Base-by-base conservation (phyloP, 73 alveolate genomes). In the Paraurostyla sp. region DNA sequence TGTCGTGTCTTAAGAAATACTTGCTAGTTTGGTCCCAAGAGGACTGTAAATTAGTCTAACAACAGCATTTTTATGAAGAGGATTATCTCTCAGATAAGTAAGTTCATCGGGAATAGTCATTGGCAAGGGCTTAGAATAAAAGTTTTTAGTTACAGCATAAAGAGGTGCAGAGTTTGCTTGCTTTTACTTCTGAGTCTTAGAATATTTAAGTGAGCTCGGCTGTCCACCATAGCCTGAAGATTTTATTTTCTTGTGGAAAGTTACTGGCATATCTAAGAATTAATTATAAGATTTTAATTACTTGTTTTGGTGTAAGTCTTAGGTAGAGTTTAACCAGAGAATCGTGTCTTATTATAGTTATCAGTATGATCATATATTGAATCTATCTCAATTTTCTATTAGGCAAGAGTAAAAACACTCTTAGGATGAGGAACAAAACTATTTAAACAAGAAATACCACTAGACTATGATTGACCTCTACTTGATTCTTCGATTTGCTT, bases 221-320 rank as follows among this genome's bases (percentile, higher is more conserved):
- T 71, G 40, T 13, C 93, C 45, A 0, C 97, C 90, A 51, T 92
- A 92, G 4, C 97, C 97, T 0, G 94, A 83, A 9, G 95, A 89
- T 50, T 92, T 92, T 7, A 92, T 89, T 82, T 92, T 92, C 69
- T 92, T 92, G 71, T 92, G 97, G 69, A 92, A 92, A 33, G 97
- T 92, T 9, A 92, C 95, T 32, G 97, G 97, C 71, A 62, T 41
- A 48, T 91, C 83, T 68, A 68, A 30, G 6, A 68, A 43, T 22
- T 33, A 35, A 33, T 9, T 35, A 68, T 36, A n/a, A 1, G 16
- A 15, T 41, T 9, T 1, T 36, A 36, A 6, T 68, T 68, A 68
- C 83, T 91, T 38, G 80, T 52, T 41, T 91, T 91, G 6, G 87
- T 62, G 38, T 65, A 59, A 32, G 71, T 83, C 46, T 52, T n/a